Conservation (phyloP, 73 alveolate genomes). For the Paramecium octaurelia region DNA sequence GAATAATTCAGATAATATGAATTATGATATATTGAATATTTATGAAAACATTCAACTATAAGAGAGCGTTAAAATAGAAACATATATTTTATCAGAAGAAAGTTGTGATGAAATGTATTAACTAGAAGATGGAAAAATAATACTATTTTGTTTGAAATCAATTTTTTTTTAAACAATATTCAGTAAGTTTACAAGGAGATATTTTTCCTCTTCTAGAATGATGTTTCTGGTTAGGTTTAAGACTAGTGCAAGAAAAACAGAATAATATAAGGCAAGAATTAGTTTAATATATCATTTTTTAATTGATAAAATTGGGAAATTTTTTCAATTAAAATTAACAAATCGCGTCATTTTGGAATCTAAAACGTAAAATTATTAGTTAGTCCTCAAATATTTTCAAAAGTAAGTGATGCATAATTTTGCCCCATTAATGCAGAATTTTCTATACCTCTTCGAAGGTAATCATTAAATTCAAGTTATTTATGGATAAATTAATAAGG, state of each 20-base stretch:
- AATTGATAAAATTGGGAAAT: background rate
- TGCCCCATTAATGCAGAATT: background rate
- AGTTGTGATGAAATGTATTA: background rate
- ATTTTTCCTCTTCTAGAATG: background rate
- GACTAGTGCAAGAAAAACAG: background rate
- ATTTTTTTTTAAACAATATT: background rate
- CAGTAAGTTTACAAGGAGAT: background rate
- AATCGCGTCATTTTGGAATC: background rate
- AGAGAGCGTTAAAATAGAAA: background rate
- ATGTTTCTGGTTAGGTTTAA: background rate
- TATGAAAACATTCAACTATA: background rate
- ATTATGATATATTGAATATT: background rate
- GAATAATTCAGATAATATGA: no score
- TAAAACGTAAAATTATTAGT: background rate
- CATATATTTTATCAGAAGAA: background rate
- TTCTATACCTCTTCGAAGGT: no score
- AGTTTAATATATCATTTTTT: background rate
- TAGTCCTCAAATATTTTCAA: background rate
- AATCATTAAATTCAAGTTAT: background rate
- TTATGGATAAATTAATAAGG: no score
- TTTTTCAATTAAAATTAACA: background rate
- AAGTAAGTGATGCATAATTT: background rate
- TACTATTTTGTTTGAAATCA: background rate
- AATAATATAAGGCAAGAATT: background rate
- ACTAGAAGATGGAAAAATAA: background rate